Evolutionary conservation across 768 basidiomycete genomes (phyloP), one percentile per base, ranked within the genome.

Genomic region (Hydnomerulius pinastri): DNA sequence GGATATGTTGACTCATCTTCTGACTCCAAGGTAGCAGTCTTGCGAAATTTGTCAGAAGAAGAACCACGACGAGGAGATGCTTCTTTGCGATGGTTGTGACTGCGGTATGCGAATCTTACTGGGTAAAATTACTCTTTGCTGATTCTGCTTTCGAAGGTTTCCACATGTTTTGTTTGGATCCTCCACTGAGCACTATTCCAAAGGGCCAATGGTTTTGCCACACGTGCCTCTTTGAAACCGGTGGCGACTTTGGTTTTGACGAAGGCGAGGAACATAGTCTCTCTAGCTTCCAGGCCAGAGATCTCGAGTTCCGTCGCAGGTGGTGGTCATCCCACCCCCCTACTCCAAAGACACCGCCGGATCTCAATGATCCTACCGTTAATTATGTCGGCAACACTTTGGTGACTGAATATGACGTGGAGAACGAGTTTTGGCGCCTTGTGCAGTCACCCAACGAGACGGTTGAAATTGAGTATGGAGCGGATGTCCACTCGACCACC

Each of bases 401-500:
- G 2, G 85, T 97, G n/a, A 83, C 87, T 11, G 97, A 99, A 69
- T 80, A 83, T 56, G 94, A 98, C 58, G 83, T 98, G 9, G 97
- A 99, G 75, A 77, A 79, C 41, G 96, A 99, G 69, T 99, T 98
- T 61, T 99, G 97, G 97, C 80, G 94, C 28, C 79, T 99, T 43
- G 94, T 98, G 9, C 90, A 97, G 68, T 89, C 88, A 15, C 80
- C 83, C 48, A 75, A 79, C 36, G 95, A 98, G 65, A 95, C 92
- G 0, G 94, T 99, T 15, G 97, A 99, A 68, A 87, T 98, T 28
- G 97, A 99, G 70, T 99, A 99, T 65, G 97, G 97, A n/a, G 97
- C 97, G 2, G 97, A 99, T 68, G 88, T 99, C 28, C 95, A 98
- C 70, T 96, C 94, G 8, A 95, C 94, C 1, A 96, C 91, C 7